Evolutionary conservation across 2,329 filamentous ascomycete species (phyloP).

Genomic region (Pseudogymnoascus sp.): DNA sequence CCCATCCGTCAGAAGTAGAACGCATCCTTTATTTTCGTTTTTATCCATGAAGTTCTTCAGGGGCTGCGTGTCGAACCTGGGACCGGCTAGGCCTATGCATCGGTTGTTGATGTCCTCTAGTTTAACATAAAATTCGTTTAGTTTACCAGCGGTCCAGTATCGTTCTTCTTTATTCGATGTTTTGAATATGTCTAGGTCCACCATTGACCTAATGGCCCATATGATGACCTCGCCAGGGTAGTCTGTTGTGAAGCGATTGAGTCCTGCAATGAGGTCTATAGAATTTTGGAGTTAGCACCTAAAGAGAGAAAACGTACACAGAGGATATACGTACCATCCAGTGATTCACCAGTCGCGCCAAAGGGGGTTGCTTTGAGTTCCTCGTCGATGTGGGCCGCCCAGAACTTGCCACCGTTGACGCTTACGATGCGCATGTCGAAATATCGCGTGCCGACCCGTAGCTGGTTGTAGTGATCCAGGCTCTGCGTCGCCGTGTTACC

Average conservation of each 20-base stretch:
- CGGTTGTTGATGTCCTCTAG: background rate
- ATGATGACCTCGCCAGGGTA: background rate
- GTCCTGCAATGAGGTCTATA: background rate
- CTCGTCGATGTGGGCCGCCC: background rate
- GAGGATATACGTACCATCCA: too few relatives aligned
- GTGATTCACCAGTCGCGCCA: background rate
- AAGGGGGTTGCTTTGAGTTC: background rate
- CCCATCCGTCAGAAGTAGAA: background rate
- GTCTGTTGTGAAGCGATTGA: background rate
- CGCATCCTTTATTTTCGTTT: background rate
- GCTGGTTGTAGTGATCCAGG: constrained; percentile 37
- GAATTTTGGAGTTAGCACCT: background rate
- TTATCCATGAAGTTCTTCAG: background rate
- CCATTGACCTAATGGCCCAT: background rate
- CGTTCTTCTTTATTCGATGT: background rate
- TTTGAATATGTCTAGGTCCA: background rate
- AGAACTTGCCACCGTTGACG: background rate
- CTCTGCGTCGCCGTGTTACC: constrained; percentile 40
- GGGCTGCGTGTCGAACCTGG: background rate
- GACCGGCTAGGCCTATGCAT: background rate
- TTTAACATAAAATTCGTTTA: background rate
- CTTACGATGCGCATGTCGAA: background rate
- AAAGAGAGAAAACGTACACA: too few relatives aligned
- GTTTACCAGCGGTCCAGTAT: background rate
- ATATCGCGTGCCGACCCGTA: constrained; percentile 30